phyloP scores from a whole-genome alignment of 192 early-diverging fungal genomes.

The Coemansia sp. region DNA sequence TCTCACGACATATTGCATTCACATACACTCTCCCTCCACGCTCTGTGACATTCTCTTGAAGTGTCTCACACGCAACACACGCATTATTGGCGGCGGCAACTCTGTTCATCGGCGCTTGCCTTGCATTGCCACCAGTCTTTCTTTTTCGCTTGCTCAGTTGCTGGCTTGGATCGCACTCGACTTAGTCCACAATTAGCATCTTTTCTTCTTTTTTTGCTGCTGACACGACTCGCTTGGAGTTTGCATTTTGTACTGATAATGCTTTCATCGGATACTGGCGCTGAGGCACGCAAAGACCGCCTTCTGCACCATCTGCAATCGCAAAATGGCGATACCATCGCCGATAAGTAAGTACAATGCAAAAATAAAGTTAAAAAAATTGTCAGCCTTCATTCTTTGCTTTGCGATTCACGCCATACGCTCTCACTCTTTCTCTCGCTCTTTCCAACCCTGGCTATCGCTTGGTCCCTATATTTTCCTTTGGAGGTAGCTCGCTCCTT shows the following conservation, averaged over 20 bases:
- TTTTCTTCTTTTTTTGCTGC: not conserved
- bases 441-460: too few relatives aligned
- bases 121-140: too few relatives aligned
- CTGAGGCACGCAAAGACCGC: not conserved
- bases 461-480: too few relatives aligned
- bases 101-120: not conserved
- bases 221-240: not conserved
- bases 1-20: not conserved
- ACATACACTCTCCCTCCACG: not conserved
- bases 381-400: too few relatives aligned
- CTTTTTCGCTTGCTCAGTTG: too few relatives aligned
- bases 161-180: not conserved
- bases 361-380: too few relatives aligned
- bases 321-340: not conserved
- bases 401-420: not conserved
- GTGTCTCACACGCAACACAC: not conserved
- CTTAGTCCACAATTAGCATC: not conserved
- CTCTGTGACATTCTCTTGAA: not conserved
- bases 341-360: conserved; percentile 23
- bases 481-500: too few relatives aligned
- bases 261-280: conserved; percentile 23
- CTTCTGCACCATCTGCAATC: conserved; percentile 6
- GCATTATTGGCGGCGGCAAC: not conserved
- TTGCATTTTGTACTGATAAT: not conserved
- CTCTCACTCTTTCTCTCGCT: not conserved